Base-by-base conservation (phyloP, 2,329 filamentous ascomycete genomes). In the Tolypocladium sp. region DNA sequence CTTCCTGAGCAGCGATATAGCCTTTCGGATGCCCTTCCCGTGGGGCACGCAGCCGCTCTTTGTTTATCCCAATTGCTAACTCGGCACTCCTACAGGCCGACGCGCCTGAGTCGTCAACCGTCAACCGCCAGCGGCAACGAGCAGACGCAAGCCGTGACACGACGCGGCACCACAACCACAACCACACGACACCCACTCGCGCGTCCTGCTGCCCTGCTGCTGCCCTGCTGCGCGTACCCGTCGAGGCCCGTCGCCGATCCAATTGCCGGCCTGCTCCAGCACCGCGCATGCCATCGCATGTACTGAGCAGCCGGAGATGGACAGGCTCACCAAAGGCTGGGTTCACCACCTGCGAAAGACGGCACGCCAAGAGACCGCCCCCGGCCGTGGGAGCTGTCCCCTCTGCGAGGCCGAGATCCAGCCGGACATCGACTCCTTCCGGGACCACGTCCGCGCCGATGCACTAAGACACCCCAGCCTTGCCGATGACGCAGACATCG, bases 401-500 rank as follows among this genome's bases (percentile, higher is more conserved):
- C 41, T 64, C 2, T 73, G 71, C 27, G 59, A 63, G 1, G 51
- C 58, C 33, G 66, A 70, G 4, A 55, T 71, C 12, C 61, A 64
- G 27, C 60, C 64, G 1, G 64, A 63, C 8, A 42, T 72, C 8
- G 64, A 68, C 13, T 62, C 61, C 4, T 73, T 72, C 59, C 64
- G 61, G 17, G 57, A 60, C 1, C 71, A 73, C 38, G 61, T 68
- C 40, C 59, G 58, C 2, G 58, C 55, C 1, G 59, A 69, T 22
- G 30, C 42, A 8, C 22, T 58, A 2, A 64, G 61, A 6, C 67
- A 70, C 22, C 52, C 62, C 5, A 61, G 40, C 35, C 63, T 69
- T 22, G 59, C 60, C 4, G 63, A 61, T 2, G 67, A 71, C 6
- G 53, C 63, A 2, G 67, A 63, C n/a, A 65, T 71, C 13, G 62